phyloP scores from a whole-genome alignment of 2,329 filamentous ascomycete species.

The Neofusicoccum cordaticola region DNA sequence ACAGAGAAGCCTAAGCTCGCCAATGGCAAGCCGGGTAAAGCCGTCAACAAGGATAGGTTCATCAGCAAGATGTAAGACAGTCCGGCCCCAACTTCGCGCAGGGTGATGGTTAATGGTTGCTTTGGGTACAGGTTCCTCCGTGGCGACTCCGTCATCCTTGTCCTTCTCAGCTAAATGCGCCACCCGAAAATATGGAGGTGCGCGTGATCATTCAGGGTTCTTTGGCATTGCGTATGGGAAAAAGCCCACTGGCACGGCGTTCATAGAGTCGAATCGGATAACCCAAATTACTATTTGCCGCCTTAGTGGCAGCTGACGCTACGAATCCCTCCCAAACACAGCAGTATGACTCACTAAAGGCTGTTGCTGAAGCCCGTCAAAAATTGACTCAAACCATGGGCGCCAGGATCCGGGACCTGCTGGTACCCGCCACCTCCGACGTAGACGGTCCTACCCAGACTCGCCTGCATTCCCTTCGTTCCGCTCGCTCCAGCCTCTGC shows the following conservation, averaged over 20 bases:
- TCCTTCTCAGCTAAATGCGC: conserved; percentile 65
- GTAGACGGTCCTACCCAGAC: conserved; percentile 79
- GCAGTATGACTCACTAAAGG: conserved; percentile 9
- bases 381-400: conserved; percentile 79
- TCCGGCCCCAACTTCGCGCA: background rate
- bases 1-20: conserved; percentile 84
- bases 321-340: background rate
- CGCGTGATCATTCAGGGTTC: conserved; percentile 11
- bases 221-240: conserved; percentile 15
- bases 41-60: conserved; percentile 96
- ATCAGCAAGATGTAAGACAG: conserved; percentile 90
- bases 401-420: conserved; percentile 71
- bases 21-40: conserved; percentile 81
- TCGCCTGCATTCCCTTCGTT: conserved; percentile 91
- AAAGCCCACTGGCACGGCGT: conserved; percentile 15
- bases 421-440: conserved; percentile 73
- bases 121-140: conserved; percentile 65
- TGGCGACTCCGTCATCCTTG: conserved; percentile 84
- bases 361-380: conserved; percentile 62
- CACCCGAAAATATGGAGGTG: conserved; percentile 1
- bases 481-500: conserved; percentile 72
- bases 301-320: background rate
- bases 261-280: conserved; percentile 18
- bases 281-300: conserved; percentile 15
- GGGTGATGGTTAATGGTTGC: background rate